Evolutionary conservation across 768 basidiomycete genomes (phyloP), one percentile per base, ranked within the genome.

Genomic region (Hydnomerulius pinastri): DNA sequence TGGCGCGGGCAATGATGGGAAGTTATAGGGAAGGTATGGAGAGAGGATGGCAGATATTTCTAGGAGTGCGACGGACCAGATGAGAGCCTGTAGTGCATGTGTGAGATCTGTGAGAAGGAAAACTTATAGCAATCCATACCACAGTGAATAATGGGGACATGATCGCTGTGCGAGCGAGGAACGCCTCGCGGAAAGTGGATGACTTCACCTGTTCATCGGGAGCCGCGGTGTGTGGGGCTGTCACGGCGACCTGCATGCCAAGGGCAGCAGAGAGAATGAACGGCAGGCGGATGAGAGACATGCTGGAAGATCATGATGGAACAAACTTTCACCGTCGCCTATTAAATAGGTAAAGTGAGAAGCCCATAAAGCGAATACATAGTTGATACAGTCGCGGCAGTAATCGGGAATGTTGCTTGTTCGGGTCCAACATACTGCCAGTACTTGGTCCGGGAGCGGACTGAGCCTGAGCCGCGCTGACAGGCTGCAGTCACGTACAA

Each of bases 201-300:
- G 62, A 60, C 6, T 61, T 66, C 18, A 64, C 61, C 45, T 76
- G 72, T 27, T 66, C 64, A 42, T 59, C 54, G 6, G 58, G 45
- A 4, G 75, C 71, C 8, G 76, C 75, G 13, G 75, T 71, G 38
- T 74, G 62, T 12, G 78, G 78, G 46, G 78, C 73, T 1, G 78
- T 79, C 11, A 70, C 62, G n/a, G 74, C 68, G 21, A 69, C 60
- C n/a, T 76, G 75, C 3, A 77, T 51, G n/a, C 71, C 72, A 32
- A 71, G 50, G 61, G 73, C 72, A 35, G 74, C 72, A 18, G 71
- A 59, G 23, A 76, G 53, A 36, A 77, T 66, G 56, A 70, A 73
- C 7, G 76, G 73, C 44, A 78, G 64, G 55, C 71, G 74, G 30
- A 75, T 35, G 27, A 73, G 56, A 25, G 67, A 57, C 58, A 65